Base-by-base conservation (phyloP, 805 yeast species). In the Metschnikowia koreensis region DNA sequence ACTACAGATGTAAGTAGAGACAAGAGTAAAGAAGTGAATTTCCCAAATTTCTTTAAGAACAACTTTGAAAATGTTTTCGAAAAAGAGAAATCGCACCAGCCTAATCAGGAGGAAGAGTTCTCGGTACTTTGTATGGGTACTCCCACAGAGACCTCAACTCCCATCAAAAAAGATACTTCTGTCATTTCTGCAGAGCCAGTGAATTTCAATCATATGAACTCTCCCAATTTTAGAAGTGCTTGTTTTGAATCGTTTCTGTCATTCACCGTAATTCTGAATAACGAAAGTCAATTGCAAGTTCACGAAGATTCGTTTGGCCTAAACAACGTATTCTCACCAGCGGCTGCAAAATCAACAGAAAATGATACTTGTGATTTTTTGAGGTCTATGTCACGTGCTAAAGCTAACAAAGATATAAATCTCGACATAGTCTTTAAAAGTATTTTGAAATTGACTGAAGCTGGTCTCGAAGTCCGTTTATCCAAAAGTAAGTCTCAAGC, bases 71-170 rank as follows among this genome's bases (percentile, higher is more conserved):
- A 28, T 13, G 22, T 41, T 27, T 26, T 41, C 13, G 44, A 41
- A 8, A 34, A 42, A 29, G 45, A 1, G 5, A 13, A 27, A 15
- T 42, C 31, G 3, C 3, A 26, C 1, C 7, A 15, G 12, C 28
- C 38, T 1, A 28, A 29, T 11, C 15, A 15, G 7, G 28, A 31
- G 7, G 7, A 31, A 22, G 45, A 33, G 6, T 9, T n/a, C 1
- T 44, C 41, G 5, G n/a, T 13, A 13, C 38, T 44, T 44, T 16
- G 16, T 22, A 44, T 44, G 41, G 37, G 22, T 7, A 17, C 36
- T 37, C 41, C 41, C 26, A 13, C 11, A n/a, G 47, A 37, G 26
- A 44, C 47, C 26, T 44, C 47, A 16, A 44, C 47, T 11, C 47
- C 47, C 2, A 27, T 27, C 15, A 44, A 37, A 16, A 13, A 8